phyloP scores from a whole-genome alignment of 129 eudicot species.

The Solidago caesia region DNA sequence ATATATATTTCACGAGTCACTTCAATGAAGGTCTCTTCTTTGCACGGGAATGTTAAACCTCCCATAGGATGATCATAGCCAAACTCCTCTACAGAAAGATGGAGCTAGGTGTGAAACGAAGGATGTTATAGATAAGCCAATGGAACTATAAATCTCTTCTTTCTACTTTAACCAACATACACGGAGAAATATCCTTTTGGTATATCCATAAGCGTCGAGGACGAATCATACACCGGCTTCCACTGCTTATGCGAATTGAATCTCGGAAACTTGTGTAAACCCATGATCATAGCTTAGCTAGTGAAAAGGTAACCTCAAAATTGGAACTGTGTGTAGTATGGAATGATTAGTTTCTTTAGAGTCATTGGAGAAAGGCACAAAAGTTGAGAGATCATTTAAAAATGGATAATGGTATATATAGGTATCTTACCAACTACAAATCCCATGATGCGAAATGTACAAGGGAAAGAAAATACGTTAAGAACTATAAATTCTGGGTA shows the following conservation, averaged over 20 bases:
- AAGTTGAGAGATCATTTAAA: constrained; percentile 2
- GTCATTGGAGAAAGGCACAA: neutral
- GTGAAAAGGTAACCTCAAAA: neutral
- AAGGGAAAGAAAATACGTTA: neutral
- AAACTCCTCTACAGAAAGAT: constrained; percentile 16
- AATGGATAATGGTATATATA: constrained; percentile 23
- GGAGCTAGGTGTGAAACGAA: constrained; percentile 18
- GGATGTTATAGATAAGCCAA: constrained; percentile 26
- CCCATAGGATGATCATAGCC: constrained; percentile 35
- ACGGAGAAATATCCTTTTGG: constrained; percentile 22
- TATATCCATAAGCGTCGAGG: neutral
- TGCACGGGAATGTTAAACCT: constrained; percentile 36
- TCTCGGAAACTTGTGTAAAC: neutral
- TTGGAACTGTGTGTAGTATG: neutral
- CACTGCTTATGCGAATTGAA: neutral
- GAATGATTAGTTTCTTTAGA: neutral
- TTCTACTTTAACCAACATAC: constrained; percentile 29
- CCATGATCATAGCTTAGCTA: neutral
- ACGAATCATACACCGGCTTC: neutral
- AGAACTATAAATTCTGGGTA: neutral
- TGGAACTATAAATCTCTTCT: constrained; percentile 24
- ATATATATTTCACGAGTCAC: neutral
- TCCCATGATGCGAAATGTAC: neutral
- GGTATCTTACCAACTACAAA: neutral
- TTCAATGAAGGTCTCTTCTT: constrained; percentile 37